A percentile compares a stretch with the other conserved stretches of the same genome.
Evolutionary conservation across 805 yeast species (phyloP).

Genomic region (Wickerhamiella qilinensis): DNA sequence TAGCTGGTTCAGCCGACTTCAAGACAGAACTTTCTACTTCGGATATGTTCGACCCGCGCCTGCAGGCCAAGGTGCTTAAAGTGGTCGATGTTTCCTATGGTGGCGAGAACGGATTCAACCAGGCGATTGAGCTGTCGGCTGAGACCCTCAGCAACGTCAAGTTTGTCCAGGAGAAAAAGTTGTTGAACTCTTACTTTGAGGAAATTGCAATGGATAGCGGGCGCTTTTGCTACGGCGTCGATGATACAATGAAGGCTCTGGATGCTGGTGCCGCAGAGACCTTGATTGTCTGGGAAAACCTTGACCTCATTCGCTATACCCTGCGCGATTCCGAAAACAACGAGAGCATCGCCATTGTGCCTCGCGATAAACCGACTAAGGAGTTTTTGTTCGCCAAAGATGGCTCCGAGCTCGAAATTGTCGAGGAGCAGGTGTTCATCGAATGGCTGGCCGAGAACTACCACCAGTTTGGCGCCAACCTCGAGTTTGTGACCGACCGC

Average conservation of each 20-base stretch:
- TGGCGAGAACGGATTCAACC: slow-evolving; percentile 98
- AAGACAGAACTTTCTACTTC: slow-evolving; percentile 86
- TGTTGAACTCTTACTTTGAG: slow-evolving; percentile 81
- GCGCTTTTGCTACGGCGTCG: slow-evolving; percentile 93
- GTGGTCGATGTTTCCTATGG: slow-evolving; percentile 96
- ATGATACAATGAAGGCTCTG: slow-evolving; percentile 88
- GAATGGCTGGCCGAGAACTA: slow-evolving; percentile 99
- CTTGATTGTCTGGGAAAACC: slow-evolving; percentile 82
- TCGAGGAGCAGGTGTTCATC: slow-evolving; percentile 67
- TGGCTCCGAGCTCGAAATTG: slow-evolving; percentile 83
- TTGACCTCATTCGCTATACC: slow-evolving; percentile 70
- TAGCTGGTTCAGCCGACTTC: slow-evolving; percentile 99
- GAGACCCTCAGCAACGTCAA: slow-evolving; percentile 95
- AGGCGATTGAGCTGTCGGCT: slow-evolving; percentile 94
- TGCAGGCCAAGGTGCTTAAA: slow-evolving; percentile 72
- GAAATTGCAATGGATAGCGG: slow-evolving; percentile 97
- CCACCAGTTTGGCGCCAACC: slow-evolving; percentile 80
- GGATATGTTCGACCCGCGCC: slow-evolving; percentile 83
- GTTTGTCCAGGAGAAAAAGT: slow-evolving; percentile 95
- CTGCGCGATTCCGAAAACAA: slow-evolving; percentile 71
- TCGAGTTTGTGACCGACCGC: slow-evolving; percentile 93
- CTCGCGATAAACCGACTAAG: slow-evolving; percentile 60
- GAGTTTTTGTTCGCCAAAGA: slow-evolving; percentile 69
- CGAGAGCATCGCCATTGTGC: slow-evolving; percentile 54
- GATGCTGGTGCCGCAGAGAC: slow-evolving; percentile 94